Percentiles rank a stretch among this genome's conserved stretches.
Evolutionary conservation across 2,329 filamentous ascomycete genomes (phyloP).

Genomic region (Bipolaris victoriae): DNA sequence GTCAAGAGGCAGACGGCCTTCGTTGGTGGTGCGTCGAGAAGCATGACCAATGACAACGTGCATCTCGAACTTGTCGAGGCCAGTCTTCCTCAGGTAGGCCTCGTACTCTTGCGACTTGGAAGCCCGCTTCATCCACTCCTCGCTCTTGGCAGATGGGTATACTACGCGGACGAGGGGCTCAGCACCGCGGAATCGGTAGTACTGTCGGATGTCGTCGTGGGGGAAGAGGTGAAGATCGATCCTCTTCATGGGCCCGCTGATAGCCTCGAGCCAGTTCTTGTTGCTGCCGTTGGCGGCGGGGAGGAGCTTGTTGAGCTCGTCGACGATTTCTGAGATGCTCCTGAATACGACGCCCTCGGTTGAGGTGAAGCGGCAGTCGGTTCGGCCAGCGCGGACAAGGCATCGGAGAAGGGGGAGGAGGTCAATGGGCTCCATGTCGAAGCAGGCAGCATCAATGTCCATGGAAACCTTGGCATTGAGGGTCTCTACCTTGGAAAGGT

Average conservation of each 20-base stretch:
- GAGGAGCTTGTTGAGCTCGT: constrained; percentile 21
- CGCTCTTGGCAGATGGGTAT: constrained; percentile 17
- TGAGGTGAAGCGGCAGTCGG: constrained; percentile 14
- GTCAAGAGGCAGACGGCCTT: constrained; percentile 19
- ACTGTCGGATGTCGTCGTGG: constrained; percentile 21
- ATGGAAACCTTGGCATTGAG: constrained; percentile 28
- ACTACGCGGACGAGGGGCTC: constrained; percentile 23
- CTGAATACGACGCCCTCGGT: constrained; percentile 21
- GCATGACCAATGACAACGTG: constrained; percentile 22
- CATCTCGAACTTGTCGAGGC: constrained; percentile 17
- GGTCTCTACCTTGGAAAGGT: constrained; percentile 11
- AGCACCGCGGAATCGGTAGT: constrained; percentile 23
- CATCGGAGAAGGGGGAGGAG: constrained; percentile 16
- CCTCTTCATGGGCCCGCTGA: constrained; percentile 20
- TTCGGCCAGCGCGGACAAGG: constrained; percentile 12
- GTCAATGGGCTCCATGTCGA: constrained; percentile 24
- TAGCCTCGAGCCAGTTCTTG: constrained; percentile 15
- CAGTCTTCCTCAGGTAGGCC: constrained; percentile 14
- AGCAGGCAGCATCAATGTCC: constrained; percentile 27
- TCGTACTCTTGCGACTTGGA: constrained; percentile 20
- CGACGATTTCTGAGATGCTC: constrained; percentile 20
- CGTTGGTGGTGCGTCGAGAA: constrained; percentile 16
- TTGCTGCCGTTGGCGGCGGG: constrained; percentile 10
- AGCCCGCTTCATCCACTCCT: constrained; percentile 22
- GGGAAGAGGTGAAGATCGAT: constrained; percentile 21